Conservation (phyloP, 805 yeast genomes). For the Saccharomyces kudriavzevii region DNA sequence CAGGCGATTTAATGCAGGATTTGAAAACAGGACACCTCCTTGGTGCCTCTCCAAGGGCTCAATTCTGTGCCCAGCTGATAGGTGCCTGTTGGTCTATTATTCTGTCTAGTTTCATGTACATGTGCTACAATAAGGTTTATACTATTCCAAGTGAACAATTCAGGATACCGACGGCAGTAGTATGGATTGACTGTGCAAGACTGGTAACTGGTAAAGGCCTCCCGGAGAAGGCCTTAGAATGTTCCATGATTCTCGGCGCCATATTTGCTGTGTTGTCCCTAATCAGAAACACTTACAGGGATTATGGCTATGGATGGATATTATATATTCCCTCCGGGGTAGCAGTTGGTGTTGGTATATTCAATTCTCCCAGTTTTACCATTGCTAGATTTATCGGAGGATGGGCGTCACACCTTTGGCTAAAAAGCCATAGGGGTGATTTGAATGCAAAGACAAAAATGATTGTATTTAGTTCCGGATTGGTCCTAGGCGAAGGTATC, state of each 20-base stretch:
- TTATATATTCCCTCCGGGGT: slow-evolving; percentile 83
- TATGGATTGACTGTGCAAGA: slow-evolving; percentile 95
- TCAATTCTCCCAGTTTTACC: slow-evolving; percentile 88
- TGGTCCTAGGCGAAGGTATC: slow-evolving; percentile 90
- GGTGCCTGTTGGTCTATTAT: slow-evolving; percentile 83
- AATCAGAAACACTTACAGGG: slow-evolving; percentile 47
- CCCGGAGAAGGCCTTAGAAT: slow-evolving; percentile 66
- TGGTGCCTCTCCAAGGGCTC: slow-evolving; percentile 90
- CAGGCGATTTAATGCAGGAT: slow-evolving; percentile 97
- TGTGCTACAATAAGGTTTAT: slow-evolving; percentile 71
- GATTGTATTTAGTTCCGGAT: slow-evolving; percentile 85
- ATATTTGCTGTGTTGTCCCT: slow-evolving; percentile 65
- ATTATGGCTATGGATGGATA: slow-evolving; percentile 31
- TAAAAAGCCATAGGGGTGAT: slow-evolving; percentile 31
- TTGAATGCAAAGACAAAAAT: slow-evolving; percentile 54
- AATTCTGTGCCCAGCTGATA: slow-evolving; percentile 79
- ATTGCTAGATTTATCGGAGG: slow-evolving; percentile 92
- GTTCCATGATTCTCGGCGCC: slow-evolving; percentile 53
- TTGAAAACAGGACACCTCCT: slow-evolving; percentile 85
- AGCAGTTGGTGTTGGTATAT: slow-evolving; percentile 95
- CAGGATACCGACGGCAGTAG: slow-evolving; percentile 88
- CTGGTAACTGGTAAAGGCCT: slow-evolving; percentile 85
- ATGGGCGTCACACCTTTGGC: slow-evolving; percentile 51
- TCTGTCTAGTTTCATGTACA: slow-evolving; percentile 74
- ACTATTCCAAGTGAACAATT: slow-evolving; percentile 75